Percentiles rank a stretch among this genome's conserved stretches.
Conservation (phyloP, 805 yeast species). For the Cyberlindnera lachancei region DNA sequence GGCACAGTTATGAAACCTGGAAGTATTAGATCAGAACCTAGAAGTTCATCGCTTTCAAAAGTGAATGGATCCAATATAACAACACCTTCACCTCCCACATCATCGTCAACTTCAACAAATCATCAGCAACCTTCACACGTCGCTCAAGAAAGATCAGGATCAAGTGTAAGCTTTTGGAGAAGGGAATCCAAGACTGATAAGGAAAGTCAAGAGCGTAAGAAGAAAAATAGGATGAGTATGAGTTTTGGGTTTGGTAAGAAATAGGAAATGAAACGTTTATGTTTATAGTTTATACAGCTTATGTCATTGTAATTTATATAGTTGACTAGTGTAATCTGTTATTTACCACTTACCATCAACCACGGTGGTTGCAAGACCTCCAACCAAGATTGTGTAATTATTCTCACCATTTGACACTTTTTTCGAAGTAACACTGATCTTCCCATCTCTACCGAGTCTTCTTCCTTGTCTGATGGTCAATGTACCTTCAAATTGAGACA, state of each 20-base stretch:
- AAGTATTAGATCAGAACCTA: neutral
- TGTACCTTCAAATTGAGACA: constrained; percentile 13
- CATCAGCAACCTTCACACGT: no score
- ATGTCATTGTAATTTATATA: no score
- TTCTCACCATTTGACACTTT: constrained; percentile 7
- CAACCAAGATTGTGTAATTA: constrained; percentile 23
- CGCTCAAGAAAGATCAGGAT: neutral
- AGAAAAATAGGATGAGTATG: constrained; percentile 21
- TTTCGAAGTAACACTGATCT: constrained; percentile 21
- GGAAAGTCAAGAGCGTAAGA: constrained; percentile 4
- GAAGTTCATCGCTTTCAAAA: neutral
- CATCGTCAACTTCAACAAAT: no score
- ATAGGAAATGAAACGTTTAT: no score
- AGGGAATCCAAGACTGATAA: constrained; percentile 8
- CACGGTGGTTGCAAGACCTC: constrained; percentile 33
- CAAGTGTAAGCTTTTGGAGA: constrained; percentile 14
- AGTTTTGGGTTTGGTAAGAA: constrained; percentile 11
- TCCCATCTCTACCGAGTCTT: constrained; percentile 32
- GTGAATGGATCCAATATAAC: no score
- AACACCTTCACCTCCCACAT: no score
- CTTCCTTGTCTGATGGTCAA: constrained; percentile 32
- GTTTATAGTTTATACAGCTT: no score
- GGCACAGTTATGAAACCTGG: neutral
- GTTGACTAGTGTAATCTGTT: no score
- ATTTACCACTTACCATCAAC: constrained; percentile 25